Evolutionary conservation across 768 basidiomycete genomes (phyloP).

Genomic region (Amanita polypyramis): DNA sequence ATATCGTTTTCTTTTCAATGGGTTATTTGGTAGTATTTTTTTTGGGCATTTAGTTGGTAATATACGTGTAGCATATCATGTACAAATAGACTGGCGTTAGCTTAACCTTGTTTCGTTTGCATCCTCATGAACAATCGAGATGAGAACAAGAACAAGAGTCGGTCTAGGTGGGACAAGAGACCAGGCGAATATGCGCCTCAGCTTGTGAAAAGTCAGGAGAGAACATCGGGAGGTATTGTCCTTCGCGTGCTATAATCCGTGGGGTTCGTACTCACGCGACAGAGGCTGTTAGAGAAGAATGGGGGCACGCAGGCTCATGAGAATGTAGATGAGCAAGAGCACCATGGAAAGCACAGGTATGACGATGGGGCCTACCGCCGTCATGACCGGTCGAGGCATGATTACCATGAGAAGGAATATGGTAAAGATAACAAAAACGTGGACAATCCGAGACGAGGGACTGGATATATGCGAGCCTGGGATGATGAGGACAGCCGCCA

Average conservation of each 20-base stretch:
- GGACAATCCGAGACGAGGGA: neutral
- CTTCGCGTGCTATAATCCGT: neutral
- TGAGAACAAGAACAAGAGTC: neutral
- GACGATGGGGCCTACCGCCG: neutral
- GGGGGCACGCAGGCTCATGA: neutral
- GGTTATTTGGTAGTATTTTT: slow-evolving; percentile 3
- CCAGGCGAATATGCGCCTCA: neutral
- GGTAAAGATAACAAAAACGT: neutral
- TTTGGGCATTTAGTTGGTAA: neutral
- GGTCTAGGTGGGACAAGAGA: neutral
- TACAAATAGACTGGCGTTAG: neutral
- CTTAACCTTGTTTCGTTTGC: neutral
- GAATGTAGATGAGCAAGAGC: neutral
- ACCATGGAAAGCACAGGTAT: neutral
- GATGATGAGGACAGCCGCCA: neutral
- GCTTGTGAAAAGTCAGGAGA: neutral
- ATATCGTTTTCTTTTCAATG: neutral
- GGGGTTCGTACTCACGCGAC: neutral
- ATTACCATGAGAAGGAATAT: neutral
- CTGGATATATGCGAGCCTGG: slow-evolving; percentile 8
- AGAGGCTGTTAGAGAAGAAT: neutral
- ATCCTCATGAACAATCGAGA: neutral
- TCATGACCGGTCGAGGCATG: neutral
- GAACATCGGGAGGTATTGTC: neutral
- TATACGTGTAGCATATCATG: slow-evolving; percentile 1